Percentiles rank a stretch among this genome's conserved stretches.
phyloP scores from a whole-genome alignment of 2,329 filamentous ascomycete species.

The Phialophora chinensis region DNA sequence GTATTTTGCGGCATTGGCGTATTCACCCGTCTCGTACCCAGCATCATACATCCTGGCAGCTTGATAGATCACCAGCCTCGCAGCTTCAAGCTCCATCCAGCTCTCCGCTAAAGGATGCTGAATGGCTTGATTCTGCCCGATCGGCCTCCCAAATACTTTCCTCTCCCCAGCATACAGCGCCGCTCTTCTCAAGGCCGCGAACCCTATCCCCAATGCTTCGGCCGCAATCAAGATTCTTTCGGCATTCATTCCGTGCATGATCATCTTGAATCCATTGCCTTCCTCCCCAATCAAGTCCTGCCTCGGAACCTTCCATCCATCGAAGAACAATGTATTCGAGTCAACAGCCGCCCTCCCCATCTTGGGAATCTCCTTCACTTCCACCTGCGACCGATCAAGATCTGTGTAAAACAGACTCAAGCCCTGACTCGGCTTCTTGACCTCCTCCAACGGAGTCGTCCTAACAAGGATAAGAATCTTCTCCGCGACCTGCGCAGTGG shows the following conservation, averaged over 20 bases:
- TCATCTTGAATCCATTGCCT: conserved; percentile 54
- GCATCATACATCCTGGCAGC: conserved; percentile 64
- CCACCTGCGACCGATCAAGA: conserved; percentile 46
- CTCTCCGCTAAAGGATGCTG: conserved; percentile 64
- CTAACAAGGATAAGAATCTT: conserved; percentile 53
- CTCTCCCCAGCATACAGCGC: conserved; percentile 56
- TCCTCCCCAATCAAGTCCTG: conserved; percentile 51
- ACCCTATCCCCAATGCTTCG: conserved; percentile 54
- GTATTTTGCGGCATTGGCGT: conserved; percentile 64
- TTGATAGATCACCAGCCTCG: conserved; percentile 66
- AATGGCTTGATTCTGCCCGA: conserved; percentile 66
- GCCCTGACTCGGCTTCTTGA: conserved; percentile 51
- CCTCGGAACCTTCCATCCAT: conserved; percentile 51
- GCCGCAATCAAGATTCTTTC: conserved; percentile 48
- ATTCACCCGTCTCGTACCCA: conserved; percentile 59
- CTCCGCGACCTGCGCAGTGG: conserved; percentile 53
- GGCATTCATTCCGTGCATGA: conserved; percentile 49
- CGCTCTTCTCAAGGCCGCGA: conserved; percentile 51
- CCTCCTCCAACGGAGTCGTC: conserved; percentile 51
- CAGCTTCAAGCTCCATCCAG: conserved; percentile 67
- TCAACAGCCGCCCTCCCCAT: conserved; percentile 55
- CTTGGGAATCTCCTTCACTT: conserved; percentile 54
- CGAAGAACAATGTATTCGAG: conserved; percentile 54
- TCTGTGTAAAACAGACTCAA: conserved; percentile 56
- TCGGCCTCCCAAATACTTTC: conserved; percentile 62